Evolutionary conservation across 2,329 filamentous ascomycete genomes (phyloP).

Genomic region (Aspergillus fijiensis): DNA sequence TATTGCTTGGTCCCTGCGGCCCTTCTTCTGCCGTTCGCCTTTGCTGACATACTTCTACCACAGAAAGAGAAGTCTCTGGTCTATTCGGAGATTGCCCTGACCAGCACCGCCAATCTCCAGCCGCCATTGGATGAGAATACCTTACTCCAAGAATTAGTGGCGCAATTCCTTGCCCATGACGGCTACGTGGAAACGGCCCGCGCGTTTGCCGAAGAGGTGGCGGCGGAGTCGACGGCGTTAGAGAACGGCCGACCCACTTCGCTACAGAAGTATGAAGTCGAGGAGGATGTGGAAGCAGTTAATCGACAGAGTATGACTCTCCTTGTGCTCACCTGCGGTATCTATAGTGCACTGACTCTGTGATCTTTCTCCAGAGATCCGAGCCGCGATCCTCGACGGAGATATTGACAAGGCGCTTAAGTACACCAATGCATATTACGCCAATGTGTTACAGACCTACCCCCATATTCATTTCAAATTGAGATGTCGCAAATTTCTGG

Average conservation of each 20-base stretch:
- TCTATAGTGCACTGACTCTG: not conserved
- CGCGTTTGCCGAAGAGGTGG: constrained; percentile 81
- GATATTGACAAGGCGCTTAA: constrained; percentile 90
- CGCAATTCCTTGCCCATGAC: constrained; percentile 90
- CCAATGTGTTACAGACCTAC: constrained; percentile 74
- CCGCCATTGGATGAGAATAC: constrained; percentile 69
- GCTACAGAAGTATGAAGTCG: constrained; percentile 63
- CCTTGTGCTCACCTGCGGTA: not conserved
- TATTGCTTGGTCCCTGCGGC: constrained; percentile 42
- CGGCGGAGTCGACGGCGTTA: constrained; percentile 69
- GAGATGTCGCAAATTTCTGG: constrained; percentile 87
- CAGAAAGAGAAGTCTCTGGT: constrained; percentile 63
- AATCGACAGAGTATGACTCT: constrained; percentile 73
- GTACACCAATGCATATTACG: constrained; percentile 74
- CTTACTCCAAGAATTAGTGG: constrained; percentile 76
- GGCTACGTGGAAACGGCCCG: constrained; percentile 91
- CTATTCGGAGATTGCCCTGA: constrained; percentile 60
- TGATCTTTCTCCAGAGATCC: constrained; percentile 62
- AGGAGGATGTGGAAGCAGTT: constrained; percentile 81
- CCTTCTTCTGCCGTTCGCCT: not conserved
- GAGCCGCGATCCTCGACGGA: constrained; percentile 81
- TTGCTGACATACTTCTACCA: constrained; percentile 13
- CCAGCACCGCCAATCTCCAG: constrained; percentile 60
- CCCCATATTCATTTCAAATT: constrained; percentile 84
- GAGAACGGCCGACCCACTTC: constrained; percentile 54